Evolutionary conservation across 148 eudicot genomes (phyloP).

Genomic region (Heliamphora exappendiculata): DNA sequence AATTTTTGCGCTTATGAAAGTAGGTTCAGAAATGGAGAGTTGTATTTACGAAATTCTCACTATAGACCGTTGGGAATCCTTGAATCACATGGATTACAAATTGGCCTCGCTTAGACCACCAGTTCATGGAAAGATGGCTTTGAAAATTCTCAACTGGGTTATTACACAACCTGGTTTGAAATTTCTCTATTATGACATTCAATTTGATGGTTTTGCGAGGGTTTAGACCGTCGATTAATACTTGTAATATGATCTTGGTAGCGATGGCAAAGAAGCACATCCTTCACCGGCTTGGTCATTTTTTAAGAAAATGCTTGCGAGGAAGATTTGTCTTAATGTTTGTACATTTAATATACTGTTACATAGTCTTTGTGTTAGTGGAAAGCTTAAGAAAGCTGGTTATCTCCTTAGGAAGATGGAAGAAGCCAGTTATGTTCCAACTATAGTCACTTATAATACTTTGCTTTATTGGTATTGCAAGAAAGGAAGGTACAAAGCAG

Average conservation of each 20-base stretch:
- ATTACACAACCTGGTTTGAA: conserved; percentile 62
- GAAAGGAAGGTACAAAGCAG: conserved; percentile 52
- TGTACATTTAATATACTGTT: conserved; percentile 67
- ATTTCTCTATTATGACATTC: conserved; percentile 41
- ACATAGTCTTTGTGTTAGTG: conserved; percentile 52
- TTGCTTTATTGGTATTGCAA: conserved; percentile 64
- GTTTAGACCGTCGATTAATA: conserved; percentile 62
- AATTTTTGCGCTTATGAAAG: conserved; percentile 10
- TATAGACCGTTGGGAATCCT: conserved; percentile 78
- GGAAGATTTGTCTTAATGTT: conserved; percentile 55
- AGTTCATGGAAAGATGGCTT: conserved; percentile 77
- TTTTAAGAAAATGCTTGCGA: conserved; percentile 55
- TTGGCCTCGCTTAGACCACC: conserved; percentile 62
- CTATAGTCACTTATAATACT: conserved; percentile 63
- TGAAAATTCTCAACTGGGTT: conserved; percentile 71
- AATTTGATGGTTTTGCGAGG: conserved; percentile 51
- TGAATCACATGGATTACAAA: conserved; percentile 70
- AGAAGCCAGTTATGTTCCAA: conserved; percentile 62
- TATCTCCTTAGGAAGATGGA: conserved; percentile 75
- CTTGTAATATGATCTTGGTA: conserved; percentile 67
- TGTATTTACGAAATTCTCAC: conserved; percentile 64
- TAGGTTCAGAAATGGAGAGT: conserved; percentile 44
- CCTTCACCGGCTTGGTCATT: conserved; percentile 43
- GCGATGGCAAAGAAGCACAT: conserved; percentile 29
- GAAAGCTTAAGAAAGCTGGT: conserved; percentile 59